A percentile compares a stretch with the other conserved stretches of the same genome.
Conservation (phyloP, 169 alveolate genomes). For the Plasmodium relictum region DNA sequence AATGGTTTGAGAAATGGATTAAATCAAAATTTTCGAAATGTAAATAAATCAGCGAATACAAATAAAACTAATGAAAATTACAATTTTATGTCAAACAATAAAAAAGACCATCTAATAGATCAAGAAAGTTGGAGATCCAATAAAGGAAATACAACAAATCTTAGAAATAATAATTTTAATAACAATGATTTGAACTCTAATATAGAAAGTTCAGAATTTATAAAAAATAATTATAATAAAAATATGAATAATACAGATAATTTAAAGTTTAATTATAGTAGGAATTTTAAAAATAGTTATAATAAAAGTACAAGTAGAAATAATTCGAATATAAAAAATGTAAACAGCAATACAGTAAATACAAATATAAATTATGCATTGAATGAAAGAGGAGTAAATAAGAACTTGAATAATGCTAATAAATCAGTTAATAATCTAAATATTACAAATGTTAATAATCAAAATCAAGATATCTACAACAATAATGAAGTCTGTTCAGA, state of each 20-base stretch:
- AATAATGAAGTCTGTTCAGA: conserved; percentile 1
- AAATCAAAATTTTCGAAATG: conserved; percentile 24
- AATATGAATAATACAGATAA: conserved; percentile 49
- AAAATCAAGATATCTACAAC: conserved; percentile 3
- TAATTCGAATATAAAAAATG: conserved; percentile 3
- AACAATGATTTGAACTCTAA: conserved; percentile 25
- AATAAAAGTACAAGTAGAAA: conserved; percentile 14
- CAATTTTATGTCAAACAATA: conserved; percentile 26
- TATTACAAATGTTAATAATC: conserved; percentile 9
- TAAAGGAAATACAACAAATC: conserved; percentile 17
- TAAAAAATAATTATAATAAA: conserved; percentile 40
- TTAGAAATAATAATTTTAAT: conserved; percentile 14
- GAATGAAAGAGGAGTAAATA: conserved; percentile 23
- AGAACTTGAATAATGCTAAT: conserved; percentile 8
- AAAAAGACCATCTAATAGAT: conserved; percentile 12
- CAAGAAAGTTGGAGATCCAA: conserved; percentile 50
- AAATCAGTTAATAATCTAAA: neutral
- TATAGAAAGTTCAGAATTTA: conserved; percentile 5
- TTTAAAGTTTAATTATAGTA: conserved; percentile 15
- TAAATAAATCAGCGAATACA: neutral
- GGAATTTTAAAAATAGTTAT: conserved; percentile 24
- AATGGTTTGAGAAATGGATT: conserved; percentile 34
- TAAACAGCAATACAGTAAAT: neutral
- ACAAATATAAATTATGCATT: neutral
- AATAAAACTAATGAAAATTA: conserved; percentile 26